Percentiles rank a stretch among this genome's conserved stretches.
Evolutionary conservation across 257 asterid genomes (phyloP).

Genomic region (Schizonepeta tenuifolia): DNA sequence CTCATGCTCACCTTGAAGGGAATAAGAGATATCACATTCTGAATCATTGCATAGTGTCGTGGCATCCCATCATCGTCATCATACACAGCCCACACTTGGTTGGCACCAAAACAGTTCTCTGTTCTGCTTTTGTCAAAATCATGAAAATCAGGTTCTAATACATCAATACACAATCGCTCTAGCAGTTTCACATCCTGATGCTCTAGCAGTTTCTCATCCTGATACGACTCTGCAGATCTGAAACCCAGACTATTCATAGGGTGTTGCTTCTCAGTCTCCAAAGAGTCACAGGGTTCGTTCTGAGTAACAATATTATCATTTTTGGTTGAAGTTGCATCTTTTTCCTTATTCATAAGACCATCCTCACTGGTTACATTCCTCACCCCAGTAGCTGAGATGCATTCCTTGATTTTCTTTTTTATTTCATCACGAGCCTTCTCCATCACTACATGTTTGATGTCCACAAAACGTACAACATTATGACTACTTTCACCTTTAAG

Average conservation of each 20-base stretch:
- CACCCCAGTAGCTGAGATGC: slow-evolving; percentile 36
- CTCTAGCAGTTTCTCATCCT: slow-evolving; percentile 32
- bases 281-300: slow-evolving; percentile 33
- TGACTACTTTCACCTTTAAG: slow-evolving; percentile 33
- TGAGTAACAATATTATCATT: slow-evolving; percentile 13
- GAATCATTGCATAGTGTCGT: slow-evolving; percentile 65
- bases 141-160: slow-evolving; percentile 58
- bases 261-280: slow-evolving; percentile 29
- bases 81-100: slow-evolving; percentile 78
- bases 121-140: slow-evolving; percentile 57
- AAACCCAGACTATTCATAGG: slow-evolving; percentile 26
- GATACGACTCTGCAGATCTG: slow-evolving; percentile 23
- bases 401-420: slow-evolving; percentile 37
- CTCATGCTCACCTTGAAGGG: slow-evolving; percentile 63
- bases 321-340: slow-evolving; percentile 31
- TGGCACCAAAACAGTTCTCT: slow-evolving; percentile 50
- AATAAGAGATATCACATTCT: slow-evolving; percentile 52
- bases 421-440: slow-evolving; percentile 62
- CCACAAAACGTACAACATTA: slow-evolving; percentile 29
- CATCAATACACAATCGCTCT: slow-evolving; percentile 43
- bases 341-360: slow-evolving; percentile 26
- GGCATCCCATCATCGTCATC: slow-evolving; percentile 84
- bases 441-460: slow-evolving; percentile 52
- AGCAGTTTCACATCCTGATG: slow-evolving; percentile 28
- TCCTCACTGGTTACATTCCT: slow-evolving; percentile 33